Percentiles rank a stretch among this genome's conserved stretches.
phyloP scores from a whole-genome alignment of 345 rosid species.

The Eucalyptus viminalis region DNA sequence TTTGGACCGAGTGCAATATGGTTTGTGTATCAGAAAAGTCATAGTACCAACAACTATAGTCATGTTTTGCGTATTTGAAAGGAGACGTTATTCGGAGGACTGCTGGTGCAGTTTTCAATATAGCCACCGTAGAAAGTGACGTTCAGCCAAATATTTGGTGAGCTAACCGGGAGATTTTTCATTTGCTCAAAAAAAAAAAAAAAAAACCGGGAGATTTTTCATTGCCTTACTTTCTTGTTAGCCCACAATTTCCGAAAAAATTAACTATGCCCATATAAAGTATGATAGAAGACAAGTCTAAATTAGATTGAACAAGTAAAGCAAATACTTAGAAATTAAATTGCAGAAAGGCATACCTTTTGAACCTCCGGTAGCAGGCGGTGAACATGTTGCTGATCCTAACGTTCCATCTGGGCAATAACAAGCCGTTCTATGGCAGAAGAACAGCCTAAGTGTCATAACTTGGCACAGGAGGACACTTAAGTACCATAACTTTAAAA shows the following conservation, averaged over 20 bases:
- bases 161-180: neutral
- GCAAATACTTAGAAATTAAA: neutral
- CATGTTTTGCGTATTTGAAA: no score
- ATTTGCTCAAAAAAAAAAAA: no score
- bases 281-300: neutral
- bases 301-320: neutral
- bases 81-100: no score
- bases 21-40: no score
- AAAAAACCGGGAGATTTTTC: no score
- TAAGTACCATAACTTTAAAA: no score
- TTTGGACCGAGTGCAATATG: neutral
- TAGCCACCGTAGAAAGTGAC: neutral
- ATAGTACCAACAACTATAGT: no score
- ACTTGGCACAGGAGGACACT: no score
- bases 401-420: neutral
- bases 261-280: neutral
- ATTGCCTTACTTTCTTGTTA: neutral
- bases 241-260: neutral
- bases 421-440: neutral
- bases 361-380: neutral
- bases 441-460: no score
- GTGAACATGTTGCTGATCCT: rapidly evolving
- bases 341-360: neutral
- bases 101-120: neutral
- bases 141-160: neutral